phyloP scores from a whole-genome alignment of 2,329 filamentous ascomycete genomes.

The Fusarium phyllophilum region DNA sequence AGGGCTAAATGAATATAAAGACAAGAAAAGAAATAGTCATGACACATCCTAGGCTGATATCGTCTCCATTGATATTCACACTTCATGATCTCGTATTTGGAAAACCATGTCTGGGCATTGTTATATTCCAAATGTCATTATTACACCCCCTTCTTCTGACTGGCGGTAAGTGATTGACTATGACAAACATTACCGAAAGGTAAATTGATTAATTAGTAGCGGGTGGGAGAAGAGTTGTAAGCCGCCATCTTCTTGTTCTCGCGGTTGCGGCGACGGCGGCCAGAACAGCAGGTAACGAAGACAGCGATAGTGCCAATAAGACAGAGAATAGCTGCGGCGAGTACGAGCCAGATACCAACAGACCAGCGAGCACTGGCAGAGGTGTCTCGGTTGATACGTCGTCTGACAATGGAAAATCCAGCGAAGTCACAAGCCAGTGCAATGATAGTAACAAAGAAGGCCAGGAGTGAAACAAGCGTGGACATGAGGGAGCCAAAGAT shows the following conservation, averaged over 20 bases:
- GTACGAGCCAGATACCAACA: constrained; percentile 66
- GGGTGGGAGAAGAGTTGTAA: constrained; percentile 35
- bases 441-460: constrained; percentile 61
- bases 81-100: constrained; percentile 29
- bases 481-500: constrained; percentile 63
- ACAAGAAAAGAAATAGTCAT: not conserved
- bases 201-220: constrained; percentile 14
- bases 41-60: constrained; percentile 7
- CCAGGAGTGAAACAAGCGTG: constrained; percentile 60
- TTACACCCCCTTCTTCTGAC: constrained; percentile 7
- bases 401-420: constrained; percentile 63
- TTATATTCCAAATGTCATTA: constrained; percentile 21
- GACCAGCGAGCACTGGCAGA: constrained; percentile 61
- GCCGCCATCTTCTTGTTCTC: constrained; percentile 44
- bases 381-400: constrained; percentile 61
- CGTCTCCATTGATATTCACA: constrained; percentile 12
- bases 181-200: not conserved
- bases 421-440: constrained; percentile 67
- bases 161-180: not conserved
- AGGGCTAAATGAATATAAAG: constrained; percentile 6
- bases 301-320: constrained; percentile 67
- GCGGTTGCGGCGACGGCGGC: constrained; percentile 51
- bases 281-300: constrained; percentile 70
- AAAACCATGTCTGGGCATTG: constrained; percentile 4
- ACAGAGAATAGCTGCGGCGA: constrained; percentile 65